Percentiles rank a stretch among this genome's conserved stretches.
Evolutionary conservation across 306 rosid species (phyloP).

Genomic region (Mimosa pudica): DNA sequence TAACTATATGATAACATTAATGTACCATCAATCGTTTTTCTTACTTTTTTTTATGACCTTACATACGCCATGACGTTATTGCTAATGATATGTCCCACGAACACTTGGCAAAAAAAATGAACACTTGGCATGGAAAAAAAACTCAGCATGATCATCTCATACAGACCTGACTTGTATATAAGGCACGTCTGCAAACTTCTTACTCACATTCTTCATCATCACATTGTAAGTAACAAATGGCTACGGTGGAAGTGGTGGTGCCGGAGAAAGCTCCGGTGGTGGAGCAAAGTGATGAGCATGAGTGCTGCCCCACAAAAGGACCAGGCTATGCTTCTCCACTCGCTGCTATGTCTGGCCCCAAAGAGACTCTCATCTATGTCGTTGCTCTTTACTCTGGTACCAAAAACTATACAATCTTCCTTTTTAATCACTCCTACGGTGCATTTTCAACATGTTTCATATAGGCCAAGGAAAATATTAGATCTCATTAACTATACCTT

Average conservation of each 20-base stretch:
- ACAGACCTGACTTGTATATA: background rate
- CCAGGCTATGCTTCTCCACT: slow-evolving; percentile 88
- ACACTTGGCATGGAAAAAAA: background rate
- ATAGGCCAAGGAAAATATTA: too few species aligned
- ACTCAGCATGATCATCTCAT: background rate
- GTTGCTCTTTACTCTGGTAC: slow-evolving; percentile 76
- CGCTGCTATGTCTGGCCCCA: slow-evolving; percentile 85
- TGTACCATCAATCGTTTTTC: background rate
- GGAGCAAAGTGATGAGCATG: slow-evolving; percentile 12
- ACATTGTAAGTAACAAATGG: background rate
- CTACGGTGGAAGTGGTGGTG: background rate
- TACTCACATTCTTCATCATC: background rate
- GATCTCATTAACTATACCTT: too few species aligned
- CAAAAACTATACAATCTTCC: too few species aligned
- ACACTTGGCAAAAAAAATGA: too few species aligned
- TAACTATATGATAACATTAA: background rate
- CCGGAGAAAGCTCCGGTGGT: background rate
- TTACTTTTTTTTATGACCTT: background rate
- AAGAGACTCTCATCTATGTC: slow-evolving; percentile 75
- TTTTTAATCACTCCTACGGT: too few species aligned
- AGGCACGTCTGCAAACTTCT: background rate
- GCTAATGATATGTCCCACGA: too few species aligned
- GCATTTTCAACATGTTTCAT: too few species aligned
- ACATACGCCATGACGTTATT: background rate
- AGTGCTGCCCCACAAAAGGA: slow-evolving; percentile 60